phyloP scores from a whole-genome alignment of 495 filamentous ascomycete genomes.

The Aspergillus avenaceus region DNA sequence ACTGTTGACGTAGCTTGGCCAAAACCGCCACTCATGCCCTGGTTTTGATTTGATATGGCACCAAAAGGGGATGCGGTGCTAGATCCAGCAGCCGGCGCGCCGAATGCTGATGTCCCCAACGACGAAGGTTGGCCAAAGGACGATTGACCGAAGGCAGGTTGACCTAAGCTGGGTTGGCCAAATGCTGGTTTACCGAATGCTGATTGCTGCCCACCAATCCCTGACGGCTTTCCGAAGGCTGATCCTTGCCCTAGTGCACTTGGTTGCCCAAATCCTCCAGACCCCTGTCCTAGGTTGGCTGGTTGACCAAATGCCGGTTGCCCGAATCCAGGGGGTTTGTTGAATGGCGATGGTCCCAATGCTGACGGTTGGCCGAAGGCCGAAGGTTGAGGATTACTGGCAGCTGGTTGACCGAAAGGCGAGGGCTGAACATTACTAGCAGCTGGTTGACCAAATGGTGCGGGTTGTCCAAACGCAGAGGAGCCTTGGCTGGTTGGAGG shows the following conservation, averaged over 20 bases:
- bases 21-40: constrained; percentile 24
- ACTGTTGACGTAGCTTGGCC: constrained; percentile 18
- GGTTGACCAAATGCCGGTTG: constrained; percentile 37
- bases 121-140: constrained; percentile 26
- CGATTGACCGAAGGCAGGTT: constrained; percentile 24
- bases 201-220: constrained; percentile 16
- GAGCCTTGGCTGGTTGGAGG: constrained; percentile 12
- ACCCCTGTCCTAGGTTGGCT: constrained; percentile 12
- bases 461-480: constrained; percentile 35
- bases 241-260: constrained; percentile 27
- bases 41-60: constrained; percentile 23
- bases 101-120: constrained; percentile 28
- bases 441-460: constrained; percentile 30
- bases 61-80: constrained; percentile 30
- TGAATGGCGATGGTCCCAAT: constrained; percentile 21
- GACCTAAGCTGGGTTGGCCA: constrained; percentile 31
- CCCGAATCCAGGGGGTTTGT: constrained; percentile 26
- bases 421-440: constrained; percentile 21
- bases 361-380: constrained; percentile 28
- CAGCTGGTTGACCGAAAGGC: constrained; percentile 30
- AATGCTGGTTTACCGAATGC: constrained; percentile 31
- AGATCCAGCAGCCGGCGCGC: constrained; percentile 15
- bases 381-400: constrained; percentile 21
- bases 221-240: constrained; percentile 31
- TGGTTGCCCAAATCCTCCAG: constrained; percentile 34